These are phyloP conservation scores for Thraustochytrium aureum DNA, from an alignment of 352 stramenopile genomes.

Conservation along the genomic window DNA sequence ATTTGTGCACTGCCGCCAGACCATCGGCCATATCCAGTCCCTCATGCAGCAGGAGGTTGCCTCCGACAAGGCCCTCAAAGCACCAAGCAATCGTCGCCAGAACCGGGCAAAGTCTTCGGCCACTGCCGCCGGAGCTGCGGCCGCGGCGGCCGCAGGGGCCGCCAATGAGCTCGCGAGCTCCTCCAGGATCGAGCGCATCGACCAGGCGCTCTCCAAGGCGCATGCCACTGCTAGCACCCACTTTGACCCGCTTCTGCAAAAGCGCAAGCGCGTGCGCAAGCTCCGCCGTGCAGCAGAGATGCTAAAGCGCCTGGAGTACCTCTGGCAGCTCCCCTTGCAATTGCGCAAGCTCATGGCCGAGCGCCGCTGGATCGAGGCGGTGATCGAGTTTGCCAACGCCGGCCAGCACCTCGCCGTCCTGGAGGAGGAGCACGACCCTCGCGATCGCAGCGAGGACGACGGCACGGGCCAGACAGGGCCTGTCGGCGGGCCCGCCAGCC, in stretches of 20 bases:
- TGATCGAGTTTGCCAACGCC: constrained; percentile 52
- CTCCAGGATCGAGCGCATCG: not conserved
- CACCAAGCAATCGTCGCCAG: not conserved
- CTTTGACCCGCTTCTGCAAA: constrained; percentile 26
- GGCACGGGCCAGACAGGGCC: not conserved
- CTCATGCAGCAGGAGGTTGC: constrained; percentile 44
- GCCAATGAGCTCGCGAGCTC: not conserved
- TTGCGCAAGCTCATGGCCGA: constrained; percentile 39
- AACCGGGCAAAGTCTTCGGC: not conserved
- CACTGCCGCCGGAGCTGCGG: not conserved
- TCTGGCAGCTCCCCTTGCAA: constrained; percentile 45
- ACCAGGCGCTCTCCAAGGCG: not conserved
- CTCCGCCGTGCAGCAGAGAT: constrained; percentile 44
- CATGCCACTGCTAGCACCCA: constrained; percentile 9
- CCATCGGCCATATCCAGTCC: constrained; percentile 33
- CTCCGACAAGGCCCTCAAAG: not conserved
- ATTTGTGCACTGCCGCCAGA: constrained; percentile 48
- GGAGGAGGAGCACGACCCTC: not conserved
- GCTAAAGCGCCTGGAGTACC: constrained; percentile 46
- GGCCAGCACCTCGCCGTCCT: constrained; percentile 46
- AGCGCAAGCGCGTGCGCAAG: constrained; percentile 48
- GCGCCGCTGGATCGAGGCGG: constrained; percentile 44
- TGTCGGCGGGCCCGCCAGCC: not conserved
- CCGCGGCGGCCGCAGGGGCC: not conserved
- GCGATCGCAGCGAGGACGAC: not conserved